These are phyloP conservation scores for Hypoxylon trugodes DNA, from an alignment of 495 filamentous ascomycete genomes.

Conservation along the genomic window DNA sequence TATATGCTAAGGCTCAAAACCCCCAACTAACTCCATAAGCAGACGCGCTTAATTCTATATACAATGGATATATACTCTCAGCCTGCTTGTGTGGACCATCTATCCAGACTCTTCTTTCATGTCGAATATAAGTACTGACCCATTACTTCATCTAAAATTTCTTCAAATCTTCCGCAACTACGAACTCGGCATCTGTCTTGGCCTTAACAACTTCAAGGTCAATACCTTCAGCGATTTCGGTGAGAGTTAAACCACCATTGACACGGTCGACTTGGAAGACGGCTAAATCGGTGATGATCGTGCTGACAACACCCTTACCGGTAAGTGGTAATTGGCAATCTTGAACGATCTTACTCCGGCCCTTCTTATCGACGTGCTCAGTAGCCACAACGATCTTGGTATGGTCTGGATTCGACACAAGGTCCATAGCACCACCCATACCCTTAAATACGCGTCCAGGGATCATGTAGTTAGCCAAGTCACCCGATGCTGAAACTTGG, in stretches of 20 bases:
- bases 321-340: conserved; percentile 65
- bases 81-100: neutral
- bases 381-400: conserved; percentile 71
- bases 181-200: conserved; percentile 64
- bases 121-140: neutral
- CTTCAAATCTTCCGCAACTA: conserved; percentile 56
- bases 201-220: conserved; percentile 61
- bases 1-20: too few species aligned
- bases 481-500: conserved; percentile 65
- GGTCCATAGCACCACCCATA: conserved; percentile 71
- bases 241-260: conserved; percentile 58
- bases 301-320: conserved; percentile 59
- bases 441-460: conserved; percentile 70
- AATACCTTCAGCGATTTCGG: conserved; percentile 64
- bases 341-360: conserved; percentile 66
- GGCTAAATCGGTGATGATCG: conserved; percentile 66
- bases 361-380: conserved; percentile 69
- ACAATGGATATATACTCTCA: conserved; percentile 12
- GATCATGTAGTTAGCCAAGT: conserved; percentile 72
- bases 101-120: neutral
- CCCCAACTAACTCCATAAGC: too few species aligned
- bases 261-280: conserved; percentile 67
- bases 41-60: conserved; percentile 17
- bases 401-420: conserved; percentile 65
- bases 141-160: conserved; percentile 51